These are phyloP conservation scores for Ilyonectria sp. DNA, from an alignment of 2,329 filamentous ascomycete species.

Conservation along the genomic window DNA sequence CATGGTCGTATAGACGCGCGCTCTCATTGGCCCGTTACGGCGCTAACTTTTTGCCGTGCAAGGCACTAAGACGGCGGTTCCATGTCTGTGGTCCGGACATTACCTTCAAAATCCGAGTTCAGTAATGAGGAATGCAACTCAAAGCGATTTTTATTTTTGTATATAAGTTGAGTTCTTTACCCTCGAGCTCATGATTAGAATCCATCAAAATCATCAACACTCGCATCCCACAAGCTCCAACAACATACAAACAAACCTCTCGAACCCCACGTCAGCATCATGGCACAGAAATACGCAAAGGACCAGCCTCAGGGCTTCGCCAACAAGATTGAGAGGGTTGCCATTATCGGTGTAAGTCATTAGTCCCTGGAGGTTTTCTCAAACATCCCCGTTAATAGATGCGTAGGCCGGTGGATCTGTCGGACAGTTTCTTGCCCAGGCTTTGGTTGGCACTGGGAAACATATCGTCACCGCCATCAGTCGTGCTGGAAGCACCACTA, in stretches of 20 bases:
- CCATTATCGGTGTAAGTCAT: slow-evolving; percentile 63
- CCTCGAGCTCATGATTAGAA: neutral
- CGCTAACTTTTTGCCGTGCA: neutral
- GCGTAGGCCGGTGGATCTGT: slow-evolving; percentile 59
- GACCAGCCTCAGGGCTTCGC: slow-evolving; percentile 55
- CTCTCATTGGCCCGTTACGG: slow-evolving; percentile 11
- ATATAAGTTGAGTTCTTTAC: slow-evolving; percentile 4
- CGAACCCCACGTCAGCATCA: slow-evolving; percentile 10
- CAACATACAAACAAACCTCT: neutral
- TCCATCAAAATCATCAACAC: neutral
- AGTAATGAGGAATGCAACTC: neutral
- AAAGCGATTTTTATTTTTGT: neutral
- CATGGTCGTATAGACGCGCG: slow-evolving; percentile 23
- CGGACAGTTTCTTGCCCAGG: slow-evolving; percentile 55
- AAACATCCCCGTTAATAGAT: slow-evolving; percentile 18
- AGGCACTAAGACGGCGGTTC: slow-evolving; percentile 17
- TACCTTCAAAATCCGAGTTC: slow-evolving; percentile 24
- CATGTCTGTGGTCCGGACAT: slow-evolving; percentile 11
- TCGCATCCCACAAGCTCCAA: neutral
- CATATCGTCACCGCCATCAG: slow-evolving; percentile 68
- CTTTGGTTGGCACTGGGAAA: slow-evolving; percentile 62
- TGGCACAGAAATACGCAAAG: slow-evolving; percentile 51
- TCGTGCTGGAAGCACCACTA: slow-evolving; percentile 58
- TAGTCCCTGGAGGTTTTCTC: neutral
- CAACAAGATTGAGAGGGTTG: slow-evolving; percentile 61